These are phyloP conservation scores for Cladorrhinum sp. DNA, from an alignment of 2,329 filamentous ascomycete species.

Conservation along the genomic window DNA sequence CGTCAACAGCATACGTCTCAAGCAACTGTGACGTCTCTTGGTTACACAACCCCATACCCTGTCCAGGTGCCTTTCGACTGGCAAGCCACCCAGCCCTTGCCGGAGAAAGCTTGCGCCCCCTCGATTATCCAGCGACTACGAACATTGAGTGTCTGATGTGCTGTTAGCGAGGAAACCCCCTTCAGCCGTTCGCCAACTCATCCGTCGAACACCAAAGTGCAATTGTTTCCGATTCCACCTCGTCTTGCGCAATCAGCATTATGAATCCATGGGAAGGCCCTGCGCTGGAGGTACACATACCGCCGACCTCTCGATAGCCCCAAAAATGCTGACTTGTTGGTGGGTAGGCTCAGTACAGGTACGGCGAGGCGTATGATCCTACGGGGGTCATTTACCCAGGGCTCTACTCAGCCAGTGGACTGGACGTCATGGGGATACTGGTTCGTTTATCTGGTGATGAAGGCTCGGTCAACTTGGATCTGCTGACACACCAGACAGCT, in stretches of 20 bases:
- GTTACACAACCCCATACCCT: neutral
- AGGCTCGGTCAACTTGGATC: neutral
- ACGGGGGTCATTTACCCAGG: conserved; percentile 50
- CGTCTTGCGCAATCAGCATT: conserved; percentile 4
- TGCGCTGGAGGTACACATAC: conserved; percentile 10
- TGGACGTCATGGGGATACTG: conserved; percentile 55
- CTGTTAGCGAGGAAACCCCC: neutral
- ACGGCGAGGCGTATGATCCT: conserved; percentile 36
- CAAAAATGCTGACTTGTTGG: neutral
- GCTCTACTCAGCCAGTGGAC: conserved; percentile 53
- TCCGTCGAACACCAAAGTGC: neutral
- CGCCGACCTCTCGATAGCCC: neutral
- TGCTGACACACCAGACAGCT: conserved; percentile 6
- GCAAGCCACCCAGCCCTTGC: neutral
- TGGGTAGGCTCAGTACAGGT: neutral
- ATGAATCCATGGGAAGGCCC: conserved; percentile 16
- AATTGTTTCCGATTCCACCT: neutral
- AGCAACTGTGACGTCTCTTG: neutral
- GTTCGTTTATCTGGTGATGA: conserved; percentile 36
- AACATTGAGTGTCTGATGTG: neutral
- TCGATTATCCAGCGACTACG: neutral
- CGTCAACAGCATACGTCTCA: neutral
- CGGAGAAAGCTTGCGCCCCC: neutral
- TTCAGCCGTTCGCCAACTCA: neutral
- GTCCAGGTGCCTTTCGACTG: neutral